Conservation (phyloP, 805 yeast genomes). For the Candida dajiaensis region DNA sequence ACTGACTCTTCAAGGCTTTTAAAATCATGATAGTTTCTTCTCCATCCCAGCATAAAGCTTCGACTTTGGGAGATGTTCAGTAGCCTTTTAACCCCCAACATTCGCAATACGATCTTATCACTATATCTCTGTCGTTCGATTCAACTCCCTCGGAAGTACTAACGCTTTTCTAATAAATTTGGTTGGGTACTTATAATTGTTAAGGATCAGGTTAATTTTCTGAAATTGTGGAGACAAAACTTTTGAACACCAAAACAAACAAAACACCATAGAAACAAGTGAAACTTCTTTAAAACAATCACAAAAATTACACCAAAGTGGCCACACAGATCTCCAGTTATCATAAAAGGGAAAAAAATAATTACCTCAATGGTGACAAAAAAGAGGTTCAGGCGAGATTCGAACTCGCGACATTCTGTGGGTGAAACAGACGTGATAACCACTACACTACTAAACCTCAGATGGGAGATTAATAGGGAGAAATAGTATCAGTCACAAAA, state of each 20-base stretch:
- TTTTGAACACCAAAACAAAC: too few species aligned
- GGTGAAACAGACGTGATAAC: slow-evolving; percentile 32
- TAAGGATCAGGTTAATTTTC: neutral
- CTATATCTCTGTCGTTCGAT: too few species aligned
- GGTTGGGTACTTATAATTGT: neutral
- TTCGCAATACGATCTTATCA: neutral
- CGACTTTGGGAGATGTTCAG: neutral
- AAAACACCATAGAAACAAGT: too few species aligned
- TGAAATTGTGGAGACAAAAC: neutral
- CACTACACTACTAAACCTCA: slow-evolving; percentile 30
- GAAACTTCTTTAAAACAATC: too few species aligned
- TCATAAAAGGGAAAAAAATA: neutral
- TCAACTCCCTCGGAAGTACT: too few species aligned
- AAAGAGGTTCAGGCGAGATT: slow-evolving; percentile 28
- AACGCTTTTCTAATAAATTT: too few species aligned
- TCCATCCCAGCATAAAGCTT: neutral
- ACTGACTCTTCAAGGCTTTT: neutral
- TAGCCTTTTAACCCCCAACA: neutral
- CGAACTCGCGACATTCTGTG: slow-evolving; percentile 32
- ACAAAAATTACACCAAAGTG: too few species aligned
- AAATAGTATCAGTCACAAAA: too few species aligned
- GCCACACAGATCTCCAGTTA: neutral
- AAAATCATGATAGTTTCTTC: slow-evolving; percentile 2
- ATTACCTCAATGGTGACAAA: too few species aligned
- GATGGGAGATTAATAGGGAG: neutral